Percentiles rank a stretch among this genome's conserved stretches.
Conservation (phyloP, 768 basidiomycete genomes). For the Rhizopogon roseolus region DNA sequence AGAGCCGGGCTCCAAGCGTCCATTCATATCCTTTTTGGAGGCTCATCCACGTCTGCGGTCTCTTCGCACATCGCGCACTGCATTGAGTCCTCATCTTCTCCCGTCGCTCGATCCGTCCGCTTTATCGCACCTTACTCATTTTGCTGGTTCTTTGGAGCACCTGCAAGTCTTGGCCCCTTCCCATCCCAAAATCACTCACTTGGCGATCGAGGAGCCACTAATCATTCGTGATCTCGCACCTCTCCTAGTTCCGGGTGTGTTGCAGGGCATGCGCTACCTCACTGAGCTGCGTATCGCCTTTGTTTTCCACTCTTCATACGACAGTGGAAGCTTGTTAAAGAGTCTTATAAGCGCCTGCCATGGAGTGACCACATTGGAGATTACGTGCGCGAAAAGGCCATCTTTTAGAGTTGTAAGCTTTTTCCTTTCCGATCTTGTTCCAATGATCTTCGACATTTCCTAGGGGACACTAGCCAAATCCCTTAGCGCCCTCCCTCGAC, state of each 20-base stretch:
- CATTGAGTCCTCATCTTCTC: slow-evolving; percentile 50
- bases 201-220: slow-evolving; percentile 63
- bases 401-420: slow-evolving; percentile 65
- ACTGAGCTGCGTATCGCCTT: slow-evolving; percentile 61
- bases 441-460: not conserved
- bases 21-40: slow-evolving; percentile 66
- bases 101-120: slow-evolving; percentile 40
- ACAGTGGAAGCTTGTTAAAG: slow-evolving; percentile 64
- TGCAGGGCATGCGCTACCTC: slow-evolving; percentile 51
- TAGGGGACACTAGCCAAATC: slow-evolving; percentile 49
- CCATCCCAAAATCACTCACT: slow-evolving; percentile 44
- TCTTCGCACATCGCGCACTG: slow-evolving; percentile 48
- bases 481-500: slow-evolving; percentile 55
- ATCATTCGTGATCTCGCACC: slow-evolving; percentile 65
- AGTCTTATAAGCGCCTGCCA: slow-evolving; percentile 66
- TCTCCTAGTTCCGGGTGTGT: slow-evolving; percentile 52
- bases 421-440: not conserved
- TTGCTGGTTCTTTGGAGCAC: slow-evolving; percentile 65
- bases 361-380: slow-evolving; percentile 53
- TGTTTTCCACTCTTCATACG: slow-evolving; percentile 68
- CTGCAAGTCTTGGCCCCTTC: slow-evolving; percentile 53
- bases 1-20: slow-evolving; percentile 39
- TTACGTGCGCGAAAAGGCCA: slow-evolving; percentile 64
- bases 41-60: slow-evolving; percentile 51
- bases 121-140: slow-evolving; percentile 48